Evolutionary conservation across 2,329 filamentous ascomycete genomes (phyloP).

Genomic region (Proliferodiscus dingleyae): DNA sequence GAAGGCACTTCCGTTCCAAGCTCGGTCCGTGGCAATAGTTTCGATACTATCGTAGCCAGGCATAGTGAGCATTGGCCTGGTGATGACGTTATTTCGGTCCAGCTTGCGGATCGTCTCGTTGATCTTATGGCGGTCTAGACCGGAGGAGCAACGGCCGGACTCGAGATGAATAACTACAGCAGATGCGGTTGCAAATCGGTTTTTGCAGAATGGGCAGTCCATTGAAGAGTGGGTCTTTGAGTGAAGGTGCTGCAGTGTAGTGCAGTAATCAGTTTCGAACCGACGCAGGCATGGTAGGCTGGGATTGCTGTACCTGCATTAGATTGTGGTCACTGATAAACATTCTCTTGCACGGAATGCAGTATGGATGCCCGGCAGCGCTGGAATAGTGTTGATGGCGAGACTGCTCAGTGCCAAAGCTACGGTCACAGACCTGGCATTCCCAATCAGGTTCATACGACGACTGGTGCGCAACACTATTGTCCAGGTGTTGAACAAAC

Average conservation of each 20-base stretch:
- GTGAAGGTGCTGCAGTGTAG: conserved; percentile 46
- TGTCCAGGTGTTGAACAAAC: conserved; percentile 13
- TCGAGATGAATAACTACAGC: conserved; percentile 57
- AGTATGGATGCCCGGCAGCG: conserved; percentile 18
- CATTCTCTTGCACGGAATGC: conserved; percentile 16
- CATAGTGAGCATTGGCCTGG: conserved; percentile 48
- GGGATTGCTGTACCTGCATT: conserved; percentile 16
- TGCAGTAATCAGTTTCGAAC: neutral
- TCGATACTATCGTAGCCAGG: conserved; percentile 32
- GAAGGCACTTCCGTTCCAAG: conserved; percentile 43
- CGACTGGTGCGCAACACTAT: conserved; percentile 11
- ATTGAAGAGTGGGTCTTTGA: conserved; percentile 44
- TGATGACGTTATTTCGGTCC: conserved; percentile 46
- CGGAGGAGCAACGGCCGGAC: conserved; percentile 42
- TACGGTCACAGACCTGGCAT: conserved; percentile 16
- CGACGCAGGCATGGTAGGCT: neutral
- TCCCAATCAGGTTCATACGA: conserved; percentile 10
- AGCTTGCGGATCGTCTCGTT: conserved; percentile 40
- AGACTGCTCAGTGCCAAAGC: conserved; percentile 10
- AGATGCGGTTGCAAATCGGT: conserved; percentile 43
- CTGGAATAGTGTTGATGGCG: conserved; percentile 19
- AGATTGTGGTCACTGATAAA: conserved; percentile 22
- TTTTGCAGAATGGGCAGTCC: conserved; percentile 51
- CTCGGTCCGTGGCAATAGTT: conserved; percentile 32
- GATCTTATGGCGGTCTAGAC: conserved; percentile 44